These are phyloP conservation scores for Moniliophthora roreri DNA, from an alignment of 1,284 basidiomycete species.

Conservation along the genomic window DNA sequence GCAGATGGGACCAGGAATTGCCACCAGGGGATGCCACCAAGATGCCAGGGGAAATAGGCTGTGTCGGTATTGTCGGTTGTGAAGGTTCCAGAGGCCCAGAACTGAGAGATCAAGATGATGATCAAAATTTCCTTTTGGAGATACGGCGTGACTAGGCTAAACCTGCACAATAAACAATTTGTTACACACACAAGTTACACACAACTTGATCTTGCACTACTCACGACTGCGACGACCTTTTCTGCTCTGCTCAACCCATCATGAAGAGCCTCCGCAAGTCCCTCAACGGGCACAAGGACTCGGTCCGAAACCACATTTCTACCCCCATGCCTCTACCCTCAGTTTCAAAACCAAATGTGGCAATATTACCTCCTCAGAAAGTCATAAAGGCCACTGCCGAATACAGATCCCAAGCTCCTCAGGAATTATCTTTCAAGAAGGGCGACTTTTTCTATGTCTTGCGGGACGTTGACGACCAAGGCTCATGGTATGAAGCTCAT, in stretches of 20 bases:
- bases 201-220: constrained; percentile 17
- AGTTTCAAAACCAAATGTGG: constrained; percentile 66
- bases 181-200: neutral
- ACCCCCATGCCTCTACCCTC: constrained; percentile 63
- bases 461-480: constrained; percentile 61
- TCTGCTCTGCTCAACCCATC: constrained; percentile 23
- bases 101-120: neutral
- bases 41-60: no score
- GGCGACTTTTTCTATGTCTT: constrained; percentile 99
- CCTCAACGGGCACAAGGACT: constrained; percentile 66
- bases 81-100: no score
- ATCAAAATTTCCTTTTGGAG: neutral
- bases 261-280: constrained; percentile 91
- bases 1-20: no score
- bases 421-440: constrained; percentile 88
- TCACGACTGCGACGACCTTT: constrained; percentile 27
- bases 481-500: constrained; percentile 81
- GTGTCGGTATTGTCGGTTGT: no score
- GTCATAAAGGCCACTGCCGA: constrained; percentile 86
- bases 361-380: constrained; percentile 87
- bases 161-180: neutral
- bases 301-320: constrained; percentile 61
- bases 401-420: constrained; percentile 75
- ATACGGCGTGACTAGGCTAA: neutral
- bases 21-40: no score